phyloP scores from a whole-genome alignment of 768 basidiomycete species.

The Lactarius deliciosus region DNA sequence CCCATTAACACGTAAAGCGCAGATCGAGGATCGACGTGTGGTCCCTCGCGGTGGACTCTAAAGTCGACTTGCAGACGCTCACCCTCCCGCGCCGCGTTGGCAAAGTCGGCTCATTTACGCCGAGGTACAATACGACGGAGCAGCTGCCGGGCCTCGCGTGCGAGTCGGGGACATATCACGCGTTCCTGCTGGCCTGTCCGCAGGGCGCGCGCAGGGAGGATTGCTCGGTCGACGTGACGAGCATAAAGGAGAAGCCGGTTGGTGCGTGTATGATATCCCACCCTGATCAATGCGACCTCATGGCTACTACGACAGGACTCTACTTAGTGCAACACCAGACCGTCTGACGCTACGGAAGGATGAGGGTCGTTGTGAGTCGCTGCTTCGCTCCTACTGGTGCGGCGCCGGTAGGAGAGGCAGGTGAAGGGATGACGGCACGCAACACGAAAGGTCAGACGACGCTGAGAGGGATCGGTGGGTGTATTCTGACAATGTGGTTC shows the following conservation, averaged over 20 bases:
- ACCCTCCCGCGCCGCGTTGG: not conserved
- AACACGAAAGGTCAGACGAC: too few species aligned
- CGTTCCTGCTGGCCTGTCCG: slow-evolving; percentile 9
- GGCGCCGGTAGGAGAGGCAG: too few species aligned
- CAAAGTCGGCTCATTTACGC: slow-evolving; percentile 7
- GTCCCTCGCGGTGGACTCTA: slow-evolving; percentile 1
- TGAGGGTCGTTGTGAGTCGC: too few species aligned
- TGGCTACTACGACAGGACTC: not conserved
- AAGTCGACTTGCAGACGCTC: slow-evolving; percentile 3
- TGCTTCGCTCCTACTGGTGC: too few species aligned
- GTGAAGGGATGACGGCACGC: too few species aligned
- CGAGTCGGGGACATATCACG: slow-evolving; percentile 5
- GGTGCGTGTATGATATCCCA: not conserved
- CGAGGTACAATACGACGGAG: slow-evolving; percentile 9
- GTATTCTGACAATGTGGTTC: too few species aligned
- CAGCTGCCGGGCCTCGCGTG: slow-evolving; percentile 5
- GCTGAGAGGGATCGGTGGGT: too few species aligned
- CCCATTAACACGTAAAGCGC: not conserved
- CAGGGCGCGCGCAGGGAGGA: slow-evolving; percentile 9
- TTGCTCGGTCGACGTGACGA: slow-evolving; percentile 10
- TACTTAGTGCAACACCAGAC: not conserved
- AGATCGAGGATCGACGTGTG: slow-evolving; percentile 11
- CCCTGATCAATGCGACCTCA: not conserved
- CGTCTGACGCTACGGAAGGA: not conserved
- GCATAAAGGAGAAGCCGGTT: slow-evolving; percentile 4